These are phyloP conservation scores for Hypericum androsaemum DNA, from an alignment of 345 rosid genomes.

Conservation along the genomic window DNA sequence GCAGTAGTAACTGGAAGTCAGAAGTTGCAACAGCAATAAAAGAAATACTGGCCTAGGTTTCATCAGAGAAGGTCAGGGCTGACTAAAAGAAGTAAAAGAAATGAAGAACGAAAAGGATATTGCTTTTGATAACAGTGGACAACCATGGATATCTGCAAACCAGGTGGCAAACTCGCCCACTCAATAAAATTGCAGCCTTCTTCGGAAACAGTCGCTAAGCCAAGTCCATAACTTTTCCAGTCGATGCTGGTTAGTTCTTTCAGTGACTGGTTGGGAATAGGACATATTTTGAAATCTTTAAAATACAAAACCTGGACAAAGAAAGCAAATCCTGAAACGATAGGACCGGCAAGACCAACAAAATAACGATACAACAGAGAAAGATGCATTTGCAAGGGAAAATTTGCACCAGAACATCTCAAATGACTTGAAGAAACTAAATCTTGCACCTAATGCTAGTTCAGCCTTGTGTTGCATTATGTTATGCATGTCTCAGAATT, in stretches of 20 bases:
- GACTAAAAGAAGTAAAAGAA: too few species aligned
- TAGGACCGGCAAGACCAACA: not conserved
- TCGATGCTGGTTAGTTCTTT: constrained; percentile 52
- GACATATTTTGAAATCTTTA: constrained; percentile 52
- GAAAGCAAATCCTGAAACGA: constrained; percentile 1
- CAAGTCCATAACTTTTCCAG: constrained; percentile 86
- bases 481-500: too few species aligned
- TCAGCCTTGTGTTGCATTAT: too few species aligned
- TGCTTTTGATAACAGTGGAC: constrained; percentile 62
- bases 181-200: constrained; percentile 39
- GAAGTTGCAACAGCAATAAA: not conserved
- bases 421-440: too few species aligned
- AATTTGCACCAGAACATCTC: too few species aligned
- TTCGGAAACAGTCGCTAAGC: constrained; percentile 32
- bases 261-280: constrained; percentile 36
- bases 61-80: not conserved
- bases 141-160: constrained; percentile 40
- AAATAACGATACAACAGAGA: not conserved
- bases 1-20: not conserved
- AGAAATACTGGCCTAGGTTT: not conserved
- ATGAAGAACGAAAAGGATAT: constrained; percentile 26
- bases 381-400: too few species aligned
- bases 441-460: too few species aligned
- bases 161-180: constrained; percentile 64
- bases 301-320: constrained; percentile 60